A percentile compares a stretch with the other conserved stretches of the same genome.
Conservation (phyloP, 116 monocot species). For the Zostera marina region DNA sequence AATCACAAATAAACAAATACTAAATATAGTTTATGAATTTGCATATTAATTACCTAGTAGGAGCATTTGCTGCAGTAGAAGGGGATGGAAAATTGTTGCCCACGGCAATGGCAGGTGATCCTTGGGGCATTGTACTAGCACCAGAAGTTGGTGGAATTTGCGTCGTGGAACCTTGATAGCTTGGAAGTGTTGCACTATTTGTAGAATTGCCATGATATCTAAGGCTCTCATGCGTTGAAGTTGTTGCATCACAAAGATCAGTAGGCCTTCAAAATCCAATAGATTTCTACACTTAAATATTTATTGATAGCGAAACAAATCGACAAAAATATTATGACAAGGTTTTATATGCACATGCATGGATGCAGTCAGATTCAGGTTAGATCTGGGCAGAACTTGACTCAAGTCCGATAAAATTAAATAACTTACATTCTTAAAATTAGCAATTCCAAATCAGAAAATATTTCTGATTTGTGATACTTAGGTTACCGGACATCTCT, state of each 20-base stretch:
- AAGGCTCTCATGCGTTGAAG: constrained; percentile 28
- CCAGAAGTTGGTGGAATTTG: constrained; percentile 40
- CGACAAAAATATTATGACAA: too few relatives aligned
- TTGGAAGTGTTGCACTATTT: constrained; percentile 30
- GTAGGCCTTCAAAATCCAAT: constrained; percentile 42
- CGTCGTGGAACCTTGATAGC: constrained; percentile 36
- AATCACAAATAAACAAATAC: background rate
- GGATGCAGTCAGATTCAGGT: too few relatives aligned
- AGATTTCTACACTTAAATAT: background rate
- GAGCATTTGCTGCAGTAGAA: constrained; percentile 29
- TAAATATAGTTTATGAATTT: background rate
- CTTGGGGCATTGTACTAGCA: constrained; percentile 32
- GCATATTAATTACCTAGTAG: constrained; percentile 53
- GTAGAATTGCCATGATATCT: constrained; percentile 52
- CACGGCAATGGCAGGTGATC: constrained; percentile 48
- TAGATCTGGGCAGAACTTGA: too few relatives aligned
- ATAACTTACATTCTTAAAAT: too few relatives aligned
- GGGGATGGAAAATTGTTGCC: constrained; percentile 42
- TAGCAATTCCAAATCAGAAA: too few relatives aligned
- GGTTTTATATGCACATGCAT: too few relatives aligned
- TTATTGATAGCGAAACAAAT: background rate
- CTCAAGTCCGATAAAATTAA: too few relatives aligned
- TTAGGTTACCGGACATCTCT: too few relatives aligned
- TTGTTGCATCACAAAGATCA: constrained; percentile 65
- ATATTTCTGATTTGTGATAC: too few relatives aligned